Base-by-base conservation (phyloP, 163 green algal species). In the Scenedesmus sp. region DNA sequence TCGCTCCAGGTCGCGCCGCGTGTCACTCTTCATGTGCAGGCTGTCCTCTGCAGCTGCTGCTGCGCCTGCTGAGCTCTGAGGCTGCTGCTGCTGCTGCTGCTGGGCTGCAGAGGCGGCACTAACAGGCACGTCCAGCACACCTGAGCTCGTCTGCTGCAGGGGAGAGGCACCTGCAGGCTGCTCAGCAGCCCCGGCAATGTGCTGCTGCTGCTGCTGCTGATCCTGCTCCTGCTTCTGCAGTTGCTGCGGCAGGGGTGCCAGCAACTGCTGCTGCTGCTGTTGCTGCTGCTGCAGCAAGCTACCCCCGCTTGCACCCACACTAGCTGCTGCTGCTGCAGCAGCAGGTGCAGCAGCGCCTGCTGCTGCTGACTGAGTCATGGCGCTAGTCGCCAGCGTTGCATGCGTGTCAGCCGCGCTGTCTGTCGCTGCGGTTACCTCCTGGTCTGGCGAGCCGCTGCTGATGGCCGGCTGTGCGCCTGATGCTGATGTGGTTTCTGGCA, bases 1-100 rank as follows among this genome's bases (percentile, higher is more conserved):
- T 86, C 97, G 92, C 92, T 98, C 95, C 90, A 99, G 93, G 82
- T 97, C 94, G 10, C 82, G 79, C 10, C 73, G 77, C 10, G 90
- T 92, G 20, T 16, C 52, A 54, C 82, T 66, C 88, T 88, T 81
- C 9, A 91, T 91, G 84, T 60, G 73, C 56, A 74, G 9, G 55
- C 64, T 90, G 56, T 84, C 46, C 55, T 76, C 59, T 74, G 90
- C 74, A 55, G 90, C 84, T 81, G 83, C 52, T 81, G 83, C 57
- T 55, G 66, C 62, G n/a, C 59, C 15, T 82, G 81, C 46, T 70
- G 60, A 64, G 13, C 46, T 52, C 23, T 56, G 89, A 34, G 54
- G 59, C 56, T 26, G 64, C 60, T 92, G 89, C n/a, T 70, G 88
- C 64, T 83, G 79, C 88, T 88, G 88, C 77, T 90, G 82, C 46